A percentile compares a stretch with the other conserved stretches of the same genome.
Evolutionary conservation across 768 basidiomycete genomes (phyloP).

Genomic region (Pulveroboletus sp.): DNA sequence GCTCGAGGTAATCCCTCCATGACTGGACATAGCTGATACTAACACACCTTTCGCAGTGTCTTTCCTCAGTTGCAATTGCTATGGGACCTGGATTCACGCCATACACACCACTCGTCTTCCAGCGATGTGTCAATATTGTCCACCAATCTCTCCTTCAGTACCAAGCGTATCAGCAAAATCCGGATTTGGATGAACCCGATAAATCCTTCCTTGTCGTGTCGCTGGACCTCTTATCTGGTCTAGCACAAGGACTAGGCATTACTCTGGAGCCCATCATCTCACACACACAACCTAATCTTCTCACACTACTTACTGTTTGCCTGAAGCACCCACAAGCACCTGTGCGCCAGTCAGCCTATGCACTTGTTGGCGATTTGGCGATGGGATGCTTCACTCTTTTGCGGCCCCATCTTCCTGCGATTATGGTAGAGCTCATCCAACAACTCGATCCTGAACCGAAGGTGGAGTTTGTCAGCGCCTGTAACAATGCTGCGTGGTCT

Average conservation of each 20-base stretch:
- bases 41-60: slow-evolving; percentile 54
- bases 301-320: slow-evolving; percentile 80
- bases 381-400: slow-evolving; percentile 91
- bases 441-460: slow-evolving; percentile 94
- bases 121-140: slow-evolving; percentile 84
- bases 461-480: slow-evolving; percentile 91
- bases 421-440: slow-evolving; percentile 84
- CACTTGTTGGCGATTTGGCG: slow-evolving; percentile 96
- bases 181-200: slow-evolving; percentile 92
- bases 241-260: slow-evolving; percentile 89
- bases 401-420: slow-evolving; percentile 77
- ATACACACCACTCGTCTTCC: slow-evolving; percentile 88
- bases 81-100: slow-evolving; percentile 85
- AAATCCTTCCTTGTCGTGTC: slow-evolving; percentile 97
- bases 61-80: slow-evolving; percentile 96
- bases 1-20: slow-evolving; percentile 65
- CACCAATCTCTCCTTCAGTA: slow-evolving; percentile 79
- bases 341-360: slow-evolving; percentile 94
- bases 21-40: not conserved
- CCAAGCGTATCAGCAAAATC: slow-evolving; percentile 82
- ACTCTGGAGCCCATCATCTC: slow-evolving; percentile 70
- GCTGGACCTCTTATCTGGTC: slow-evolving; percentile 91
- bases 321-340: slow-evolving; percentile 94
- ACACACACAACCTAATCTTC: slow-evolving; percentile 66
- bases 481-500: slow-evolving; percentile 99